Evolutionary conservation across 768 basidiomycete species (phyloP).

Genomic region (Podaxis sp.): DNA sequence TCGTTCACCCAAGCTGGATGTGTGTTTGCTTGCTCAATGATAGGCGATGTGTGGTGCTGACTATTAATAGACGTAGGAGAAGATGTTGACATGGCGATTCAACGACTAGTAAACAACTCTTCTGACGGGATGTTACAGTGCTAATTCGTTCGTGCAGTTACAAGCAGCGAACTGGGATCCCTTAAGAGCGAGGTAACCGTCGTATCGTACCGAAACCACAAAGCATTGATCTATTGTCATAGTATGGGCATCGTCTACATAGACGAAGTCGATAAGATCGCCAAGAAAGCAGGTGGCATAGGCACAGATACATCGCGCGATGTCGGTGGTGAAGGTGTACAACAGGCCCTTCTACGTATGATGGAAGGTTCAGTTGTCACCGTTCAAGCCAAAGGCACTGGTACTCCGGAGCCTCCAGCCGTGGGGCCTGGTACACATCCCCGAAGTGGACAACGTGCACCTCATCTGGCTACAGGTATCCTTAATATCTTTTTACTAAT

Average conservation of each 20-base stretch:
- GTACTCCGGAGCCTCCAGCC: slow-evolving; percentile 41
- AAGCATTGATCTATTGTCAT: slow-evolving; percentile 3
- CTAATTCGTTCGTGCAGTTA: slow-evolving; percentile 38
- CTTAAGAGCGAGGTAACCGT: slow-evolving; percentile 66
- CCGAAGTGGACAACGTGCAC: slow-evolving; percentile 45
- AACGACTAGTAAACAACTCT: slow-evolving; percentile 57
- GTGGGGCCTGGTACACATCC: slow-evolving; percentile 41
- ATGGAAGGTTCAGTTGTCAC: slow-evolving; percentile 88
- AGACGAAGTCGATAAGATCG: slow-evolving; percentile 94
- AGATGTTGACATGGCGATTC: slow-evolving; percentile 90
- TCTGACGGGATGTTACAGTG: background rate
- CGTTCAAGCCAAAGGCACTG: slow-evolving; percentile 68
- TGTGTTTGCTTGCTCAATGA: slow-evolving; percentile 30
- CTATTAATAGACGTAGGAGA: slow-evolving; percentile 78
- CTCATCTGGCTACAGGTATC: slow-evolving; percentile 34
- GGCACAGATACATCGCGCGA: slow-evolving; percentile 75
- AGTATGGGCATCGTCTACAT: slow-evolving; percentile 95
- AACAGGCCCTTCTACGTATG: slow-evolving; percentile 88
- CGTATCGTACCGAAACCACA: background rate
- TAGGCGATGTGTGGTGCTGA: slow-evolving; percentile 10
- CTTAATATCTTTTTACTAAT: no score
- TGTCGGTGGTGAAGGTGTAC: slow-evolving; percentile 94
- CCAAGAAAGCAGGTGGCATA: slow-evolving; percentile 47
- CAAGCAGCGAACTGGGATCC: slow-evolving; percentile 92
- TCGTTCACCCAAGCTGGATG: slow-evolving; percentile 90